A percentile compares a stretch with the other conserved stretches of the same genome.
These are phyloP conservation scores for Ammopiptanthus mongolicus DNA, from an alignment of 306 rosid genomes.

Conservation along the genomic window DNA sequence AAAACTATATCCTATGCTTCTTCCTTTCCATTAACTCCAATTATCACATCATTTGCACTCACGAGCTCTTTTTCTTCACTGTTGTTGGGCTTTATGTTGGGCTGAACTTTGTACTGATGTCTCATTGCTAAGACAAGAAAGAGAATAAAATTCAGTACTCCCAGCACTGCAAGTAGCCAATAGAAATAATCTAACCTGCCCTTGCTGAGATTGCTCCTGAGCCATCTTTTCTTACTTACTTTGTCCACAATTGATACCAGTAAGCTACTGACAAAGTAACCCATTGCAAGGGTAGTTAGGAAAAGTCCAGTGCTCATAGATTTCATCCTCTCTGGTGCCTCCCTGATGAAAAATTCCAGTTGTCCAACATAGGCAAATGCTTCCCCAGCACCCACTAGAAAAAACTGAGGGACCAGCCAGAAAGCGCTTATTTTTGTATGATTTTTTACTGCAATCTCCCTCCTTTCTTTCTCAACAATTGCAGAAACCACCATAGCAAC, in stretches of 20 bases:
- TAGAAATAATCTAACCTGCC: conserved; percentile 70
- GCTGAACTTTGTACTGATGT: conserved; percentile 73
- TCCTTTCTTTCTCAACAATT: conserved; percentile 56
- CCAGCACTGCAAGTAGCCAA: conserved; percentile 71
- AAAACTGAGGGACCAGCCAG: conserved; percentile 93
- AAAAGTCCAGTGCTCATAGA: conserved; percentile 95
- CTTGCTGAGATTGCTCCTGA: conserved; percentile 59
- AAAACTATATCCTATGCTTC: conserved; percentile 34
- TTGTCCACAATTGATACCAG: conserved; percentile 68
- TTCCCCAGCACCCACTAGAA: conserved; percentile 89
- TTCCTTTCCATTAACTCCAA: conserved; percentile 44
- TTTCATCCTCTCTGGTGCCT: conserved; percentile 95
- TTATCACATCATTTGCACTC: conserved; percentile 30
- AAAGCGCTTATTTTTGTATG: conserved; percentile 55
- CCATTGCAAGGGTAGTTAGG: conserved; percentile 84
- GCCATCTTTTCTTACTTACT: conserved; percentile 63
- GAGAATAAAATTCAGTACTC: conserved; percentile 47
- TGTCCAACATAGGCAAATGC: conserved; percentile 97
- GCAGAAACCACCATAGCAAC: conserved; percentile 75
- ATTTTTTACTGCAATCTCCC: conserved; percentile 24
- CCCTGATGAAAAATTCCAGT: conserved; percentile 90
- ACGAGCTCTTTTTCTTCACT: conserved; percentile 45
- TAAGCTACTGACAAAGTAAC: conserved; percentile 78
- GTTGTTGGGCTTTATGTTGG: conserved; percentile 15
- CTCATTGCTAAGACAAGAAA: conserved; percentile 62